Evolutionary conservation across 2,329 filamentous ascomycete genomes (phyloP), one percentile per base, ranked within the genome.

Genomic region (Aurifilum marmelostoma): DNA sequence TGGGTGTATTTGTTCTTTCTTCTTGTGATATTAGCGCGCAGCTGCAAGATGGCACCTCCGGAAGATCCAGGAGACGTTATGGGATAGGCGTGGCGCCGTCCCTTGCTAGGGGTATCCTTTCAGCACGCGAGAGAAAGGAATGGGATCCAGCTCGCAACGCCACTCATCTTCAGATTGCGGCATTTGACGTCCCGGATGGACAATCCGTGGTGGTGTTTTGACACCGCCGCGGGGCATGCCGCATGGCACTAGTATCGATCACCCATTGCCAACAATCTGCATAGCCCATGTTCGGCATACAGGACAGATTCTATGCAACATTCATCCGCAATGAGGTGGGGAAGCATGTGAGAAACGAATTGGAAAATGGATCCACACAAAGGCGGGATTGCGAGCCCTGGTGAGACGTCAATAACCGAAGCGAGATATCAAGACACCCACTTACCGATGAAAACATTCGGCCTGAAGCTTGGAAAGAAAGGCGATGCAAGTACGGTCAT

Each of bases 181-280:
- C 88, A 79, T 73, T 91, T 91, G 67, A 92, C 84, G 74, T 92
- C 89, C 89, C 89, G 92, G 6, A 92, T 89, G 68, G 83, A 89
- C 66, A n/a, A 87, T 80, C 43, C 43, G 43, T 47, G 29, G 83
- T 81, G 73, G 91, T 91, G 73, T 92, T 86, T 76, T 92, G 91
- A 5, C 5, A 56, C 12, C 24, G n/a, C n/a, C 8, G 34, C 52
- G 24, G 52, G 24, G 27, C 52, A 14, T 32, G 52, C 43, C 43
- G 43, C 43, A 18, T 11, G 9, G 43, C 6, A 24, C 52, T 18
- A 29, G 14, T 56, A 18, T 29, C 27, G 27, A 32, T 24, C 24
- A 24, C 24, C 14, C 27, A 2, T 24, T 56, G 52, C 52, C 52
- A 29, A 56, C n/a, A 18, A 39, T 3, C n/a, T 37, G 21, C 1